Evolutionary conservation across 345 rosid genomes (phyloP).

Genomic region (Citrus medica): DNA sequence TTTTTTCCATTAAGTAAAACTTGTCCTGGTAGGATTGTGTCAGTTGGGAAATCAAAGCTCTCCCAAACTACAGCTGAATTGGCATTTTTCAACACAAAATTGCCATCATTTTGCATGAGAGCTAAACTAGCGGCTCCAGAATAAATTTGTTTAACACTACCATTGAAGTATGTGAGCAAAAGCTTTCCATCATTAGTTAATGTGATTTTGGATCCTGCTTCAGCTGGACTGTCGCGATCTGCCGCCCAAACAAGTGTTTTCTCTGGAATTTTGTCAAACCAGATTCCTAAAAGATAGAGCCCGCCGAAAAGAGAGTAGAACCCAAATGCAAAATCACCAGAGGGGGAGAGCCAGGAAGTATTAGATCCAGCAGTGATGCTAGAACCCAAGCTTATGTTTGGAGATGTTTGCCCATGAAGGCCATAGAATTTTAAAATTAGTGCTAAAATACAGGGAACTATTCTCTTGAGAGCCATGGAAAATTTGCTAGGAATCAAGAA

Average conservation of each 20-base stretch:
- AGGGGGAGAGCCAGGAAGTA: constrained; percentile 21
- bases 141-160: neutral
- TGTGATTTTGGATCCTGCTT: constrained; percentile 16
- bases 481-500: neutral
- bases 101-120: constrained; percentile 24
- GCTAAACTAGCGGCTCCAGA: constrained; percentile 7
- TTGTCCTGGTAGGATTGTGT: constrained; percentile 21
- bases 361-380: constrained; percentile 19
- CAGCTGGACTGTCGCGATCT: constrained; percentile 19
- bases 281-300: constrained; percentile 23
- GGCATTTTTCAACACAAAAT: constrained; percentile 17
- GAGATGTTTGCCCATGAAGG: constrained; percentile 5
- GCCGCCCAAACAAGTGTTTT: constrained; percentile 26
- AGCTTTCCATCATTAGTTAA: constrained; percentile 15
- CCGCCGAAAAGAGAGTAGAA: constrained; percentile 9
- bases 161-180: constrained; percentile 14
- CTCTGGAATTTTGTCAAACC: constrained; percentile 18
- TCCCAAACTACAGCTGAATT: constrained; percentile 8
- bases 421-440: neutral
- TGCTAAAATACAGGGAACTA: neutral
- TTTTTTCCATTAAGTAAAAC: neutral
- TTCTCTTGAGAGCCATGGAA: constrained; percentile 1
- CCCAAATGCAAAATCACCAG: constrained; percentile 27
- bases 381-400: constrained; percentile 14
- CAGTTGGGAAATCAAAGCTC: constrained; percentile 23